Base-by-base conservation (phyloP, 352 stramenopile genomes). In the Thalassiosira sp. region DNA sequence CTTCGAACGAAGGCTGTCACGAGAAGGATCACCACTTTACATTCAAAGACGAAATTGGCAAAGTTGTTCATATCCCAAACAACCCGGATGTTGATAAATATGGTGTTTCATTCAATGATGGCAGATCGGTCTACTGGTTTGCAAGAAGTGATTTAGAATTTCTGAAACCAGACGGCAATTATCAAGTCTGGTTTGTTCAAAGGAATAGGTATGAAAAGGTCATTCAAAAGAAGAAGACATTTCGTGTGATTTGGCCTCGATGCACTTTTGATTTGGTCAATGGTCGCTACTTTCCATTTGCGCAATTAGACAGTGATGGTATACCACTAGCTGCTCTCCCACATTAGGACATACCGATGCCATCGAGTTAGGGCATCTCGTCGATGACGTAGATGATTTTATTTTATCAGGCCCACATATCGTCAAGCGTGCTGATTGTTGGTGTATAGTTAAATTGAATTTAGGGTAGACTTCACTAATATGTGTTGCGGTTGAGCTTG, bases 241-340 rank as follows among this genome's bases (percentile, higher is more conserved):
- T 90, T 40, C 67, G 70, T 27, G 86, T 90, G 7, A 76, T 87
- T 16, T 80, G 65, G 28, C 86, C 86, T 35, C 72, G 70, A 28
- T 92, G 86, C 69, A 91, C 84, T 18, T 92, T 86, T 72, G 85
- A 92, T 75, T 61, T 58, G 15, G 68, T 85, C 13, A 92, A 91
- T 40, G 67, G 84, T 31, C 70, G 77, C 57, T 92, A 91, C 70
- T 90, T 88, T 68, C 86, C 86, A 0, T 90, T 81, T 72, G 79
- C 82, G 15, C 52, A 82, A 57, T 67, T 91, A 42, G 63, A 89
- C 62, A 46, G 58, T 43, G 20, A 51, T 25, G 43, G 43, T 25
- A 2, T 11, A 22, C 43, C 43, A 25, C 22, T 51, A 16, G 43
- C n/a, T 51, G 43, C 10, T 11, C n/a, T n/a, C n/a, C n/a, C n/a